Evolutionary conservation across 345 rosid species (phyloP), one percentile per base, ranked within the genome.

Genomic region (Lepidium sativum): DNA sequence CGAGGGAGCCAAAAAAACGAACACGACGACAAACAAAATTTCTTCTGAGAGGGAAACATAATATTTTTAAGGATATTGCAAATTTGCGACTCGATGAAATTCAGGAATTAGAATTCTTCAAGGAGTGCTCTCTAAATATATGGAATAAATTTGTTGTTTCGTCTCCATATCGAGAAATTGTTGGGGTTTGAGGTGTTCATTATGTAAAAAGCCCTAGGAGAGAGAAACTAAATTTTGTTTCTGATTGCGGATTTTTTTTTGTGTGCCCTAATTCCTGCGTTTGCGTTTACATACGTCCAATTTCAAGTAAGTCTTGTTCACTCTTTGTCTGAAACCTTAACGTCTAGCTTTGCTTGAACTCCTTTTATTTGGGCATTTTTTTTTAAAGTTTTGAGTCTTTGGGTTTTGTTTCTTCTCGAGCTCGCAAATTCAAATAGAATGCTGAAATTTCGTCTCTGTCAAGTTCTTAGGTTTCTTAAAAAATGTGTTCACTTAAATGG

Each of bases 271-370:
- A 69, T 67, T 77, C 16, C 64, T 54, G 76, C 63, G 77, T 79
- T 75, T 80, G 63, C 58, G 41, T 56, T 39, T 11, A 63, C 58
- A 27, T 44, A 15, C 44, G 51, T 50, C 45, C 62, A 52, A 76
- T 60, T 75, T 81, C 82, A 77, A 84, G 84, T 82, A 69, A 61
- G 58, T 68, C 37, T 66, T 63, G 63, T 73, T 74, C 67, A 35
- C 32, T 43, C 49, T 20, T 58, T 60, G 20, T 58, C 29, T 12
- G 6, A 58, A 77, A 80, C 81, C 82, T 82, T 82, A 80, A 75
- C 75, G 63, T 60, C 14, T 53, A 40, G 48, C 18, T 43, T 38
- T 72, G 67, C 31, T 59, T 37, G 15, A 65, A 65, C 56, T 65
- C 65, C 72, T 75, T 79, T 67, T 65, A 71, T 68, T 63, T 43